A percentile compares a stretch with the other conserved stretches of the same genome.
phyloP scores from a whole-genome alignment of 306 rosid species.

The Sophora flavescens region DNA sequence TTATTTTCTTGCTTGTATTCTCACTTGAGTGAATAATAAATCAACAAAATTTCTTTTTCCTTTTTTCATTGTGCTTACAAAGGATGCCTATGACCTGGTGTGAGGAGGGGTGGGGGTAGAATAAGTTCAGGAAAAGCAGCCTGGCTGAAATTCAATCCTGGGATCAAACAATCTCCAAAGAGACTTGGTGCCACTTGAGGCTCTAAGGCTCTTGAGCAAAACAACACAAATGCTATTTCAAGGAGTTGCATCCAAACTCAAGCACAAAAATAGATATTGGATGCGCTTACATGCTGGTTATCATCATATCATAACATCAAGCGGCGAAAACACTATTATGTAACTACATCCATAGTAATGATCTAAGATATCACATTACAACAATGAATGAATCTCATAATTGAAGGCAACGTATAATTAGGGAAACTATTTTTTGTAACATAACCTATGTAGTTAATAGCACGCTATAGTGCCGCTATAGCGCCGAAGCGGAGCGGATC shows the following conservation, averaged over 20 bases:
- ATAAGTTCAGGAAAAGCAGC: background rate
- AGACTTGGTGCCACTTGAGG: background rate
- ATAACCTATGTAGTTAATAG: too few relatives aligned
- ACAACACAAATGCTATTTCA: conserved; percentile 1
- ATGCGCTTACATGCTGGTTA: conserved; percentile 8
- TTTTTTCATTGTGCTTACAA: background rate
- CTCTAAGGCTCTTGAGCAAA: background rate
- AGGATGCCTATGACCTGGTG: background rate
- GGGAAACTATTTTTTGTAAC: conserved; percentile 2
- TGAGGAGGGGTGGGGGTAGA: background rate
- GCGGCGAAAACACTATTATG: background rate
- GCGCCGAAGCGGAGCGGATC: too few relatives aligned
- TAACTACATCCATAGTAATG: conserved; percentile 24
- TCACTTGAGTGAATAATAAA: background rate
- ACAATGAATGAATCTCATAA: conserved; percentile 14
- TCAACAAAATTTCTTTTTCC: background rate
- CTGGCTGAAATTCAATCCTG: conserved; percentile 4
- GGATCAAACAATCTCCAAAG: background rate
- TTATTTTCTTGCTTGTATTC: background rate
- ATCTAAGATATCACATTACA: conserved; percentile 26
- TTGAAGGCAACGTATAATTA: conserved; percentile 3
- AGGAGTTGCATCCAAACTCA: conserved; percentile 23
- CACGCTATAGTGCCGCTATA: too few relatives aligned
- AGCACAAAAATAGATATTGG: conserved; percentile 15
- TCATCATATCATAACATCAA: background rate